phyloP scores from a whole-genome alignment of 345 rosid genomes.

The Iberis pinnata region DNA sequence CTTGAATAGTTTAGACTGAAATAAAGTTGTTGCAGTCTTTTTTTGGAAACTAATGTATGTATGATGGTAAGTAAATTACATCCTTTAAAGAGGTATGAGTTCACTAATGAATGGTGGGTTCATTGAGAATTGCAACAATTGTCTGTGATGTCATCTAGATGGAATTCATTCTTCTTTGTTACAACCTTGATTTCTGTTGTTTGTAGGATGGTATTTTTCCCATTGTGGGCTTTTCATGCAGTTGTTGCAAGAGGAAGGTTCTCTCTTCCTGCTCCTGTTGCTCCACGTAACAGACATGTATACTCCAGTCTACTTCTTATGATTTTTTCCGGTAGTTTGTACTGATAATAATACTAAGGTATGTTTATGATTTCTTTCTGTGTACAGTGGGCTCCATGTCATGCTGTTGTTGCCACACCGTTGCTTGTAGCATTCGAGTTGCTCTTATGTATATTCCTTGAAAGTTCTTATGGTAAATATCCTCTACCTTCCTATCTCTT shows the following conservation, averaged over 20 bases:
- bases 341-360: not conserved
- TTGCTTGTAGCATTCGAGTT: conserved; percentile 89
- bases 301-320: too few species aligned
- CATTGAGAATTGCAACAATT: too few species aligned
- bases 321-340: too few species aligned
- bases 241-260: conserved; percentile 93
- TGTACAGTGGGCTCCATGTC: conserved; percentile 99
- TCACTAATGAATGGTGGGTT: too few species aligned
- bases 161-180: too few species aligned
- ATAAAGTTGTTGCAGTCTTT: too few species aligned
- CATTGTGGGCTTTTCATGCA: conserved; percentile 89
- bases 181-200: too few species aligned
- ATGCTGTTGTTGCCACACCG: conserved; percentile 86
- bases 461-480: conserved; percentile 59
- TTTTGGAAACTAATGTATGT: too few species aligned
- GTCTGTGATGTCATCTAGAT: too few species aligned
- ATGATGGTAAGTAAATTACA: too few species aligned
- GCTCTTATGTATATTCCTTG: conserved; percentile 92
- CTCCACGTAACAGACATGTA: conserved; percentile 90
- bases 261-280: conserved; percentile 91
- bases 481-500: conserved; percentile 3
- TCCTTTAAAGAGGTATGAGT: too few species aligned
- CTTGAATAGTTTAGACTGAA: too few species aligned
- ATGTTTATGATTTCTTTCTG: conserved; percentile 25
- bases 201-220: conserved; percentile 77